Evolutionary conservation across 1,284 basidiomycete species (phyloP), one percentile per base, ranked within the genome.

Genomic region (Rhodotorula glutinis): DNA sequence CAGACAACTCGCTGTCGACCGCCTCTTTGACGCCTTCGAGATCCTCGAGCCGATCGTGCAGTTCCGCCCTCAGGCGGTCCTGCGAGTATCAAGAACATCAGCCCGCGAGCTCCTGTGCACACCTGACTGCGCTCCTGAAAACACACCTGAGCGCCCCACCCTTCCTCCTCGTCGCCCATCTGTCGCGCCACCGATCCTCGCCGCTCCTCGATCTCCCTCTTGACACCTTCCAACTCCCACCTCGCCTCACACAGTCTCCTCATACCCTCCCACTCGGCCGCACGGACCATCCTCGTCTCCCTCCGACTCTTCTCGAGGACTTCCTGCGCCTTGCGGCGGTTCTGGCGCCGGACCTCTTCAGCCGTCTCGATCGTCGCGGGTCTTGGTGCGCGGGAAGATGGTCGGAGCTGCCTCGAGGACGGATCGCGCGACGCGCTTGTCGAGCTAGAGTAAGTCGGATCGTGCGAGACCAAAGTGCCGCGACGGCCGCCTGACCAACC

Each of bases 221-320:
- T 19, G 23, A 55, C 27, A 25, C 33, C 2, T 25, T 56, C 62
- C 14, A 65, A 16, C 25, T 54, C 56, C 40, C 40, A 40, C 60
- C 63, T 55, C 0, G 51, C 30, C 51, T 55, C 61, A 49, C 65
- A 57, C 29, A 59, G 3, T 29, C 25, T 23, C 14, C 54, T 1
- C 0, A 64, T 33, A 16, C 19, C 38, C 16, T 57, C 63, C 47
- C n/a, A 29, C 27, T 21, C 41, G 3, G 70, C 65, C 0, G 52
- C 29, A 8, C 58, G 33, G 14, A 69, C 70, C 70, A 72, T 72
- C 17, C 63, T 57, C 60, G 67, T 72, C 53, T 72, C 70, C 54
- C 70, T 56, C 53, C 62, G 19, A 29, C 62, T 67, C 57, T 52
- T 60, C 62, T 72, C 70, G 33, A 72, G 27, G 3, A 67, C 46